Conservation (phyloP, 352 stramenopile species). For the Phytophthora pluvialis region DNA sequence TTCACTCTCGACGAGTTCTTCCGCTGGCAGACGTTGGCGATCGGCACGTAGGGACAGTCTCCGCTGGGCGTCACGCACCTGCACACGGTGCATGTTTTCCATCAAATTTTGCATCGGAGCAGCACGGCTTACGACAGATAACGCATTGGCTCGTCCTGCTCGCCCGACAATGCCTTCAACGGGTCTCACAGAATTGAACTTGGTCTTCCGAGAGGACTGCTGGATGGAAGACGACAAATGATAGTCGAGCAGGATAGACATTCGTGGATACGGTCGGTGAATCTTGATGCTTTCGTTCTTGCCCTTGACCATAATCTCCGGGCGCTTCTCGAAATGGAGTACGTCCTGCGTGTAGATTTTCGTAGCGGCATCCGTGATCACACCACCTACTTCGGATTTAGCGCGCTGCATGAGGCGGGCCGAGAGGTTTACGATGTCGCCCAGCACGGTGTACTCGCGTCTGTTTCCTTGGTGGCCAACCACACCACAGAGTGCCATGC, state of each 20-base stretch:
- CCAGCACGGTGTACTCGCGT: slow-evolving; percentile 94
- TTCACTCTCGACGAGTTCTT: slow-evolving; percentile 71
- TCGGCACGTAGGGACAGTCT: slow-evolving; percentile 63
- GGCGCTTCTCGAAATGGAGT: slow-evolving; percentile 89
- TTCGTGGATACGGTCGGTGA: slow-evolving; percentile 84
- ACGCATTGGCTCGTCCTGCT: slow-evolving; percentile 23
- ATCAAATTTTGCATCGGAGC: slow-evolving; percentile 79
- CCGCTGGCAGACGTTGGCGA: slow-evolving; percentile 43
- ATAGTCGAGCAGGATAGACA: slow-evolving; percentile 85
- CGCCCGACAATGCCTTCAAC: slow-evolving; percentile 36
- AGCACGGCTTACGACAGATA: slow-evolving; percentile 38
- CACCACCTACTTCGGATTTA: slow-evolving; percentile 81
- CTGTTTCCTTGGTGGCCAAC: slow-evolving; percentile 91
- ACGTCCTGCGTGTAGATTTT: slow-evolving; percentile 86
- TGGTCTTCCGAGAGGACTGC: slow-evolving; percentile 14
- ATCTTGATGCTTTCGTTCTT: slow-evolving; percentile 93
- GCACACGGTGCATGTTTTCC: slow-evolving; percentile 88
- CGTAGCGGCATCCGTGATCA: slow-evolving; percentile 90
- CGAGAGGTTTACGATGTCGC: slow-evolving; percentile 94
- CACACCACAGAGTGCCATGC: slow-evolving; percentile 92
- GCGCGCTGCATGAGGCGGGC: slow-evolving; percentile 93
- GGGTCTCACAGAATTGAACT: slow-evolving; percentile 10
- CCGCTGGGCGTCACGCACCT: slow-evolving; percentile 81
- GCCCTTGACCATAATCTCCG: slow-evolving; percentile 92
- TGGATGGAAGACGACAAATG: slow-evolving; percentile 54